Conservation (phyloP, 352 stramenopile species). For the Phytophthora fragariae region DNA sequence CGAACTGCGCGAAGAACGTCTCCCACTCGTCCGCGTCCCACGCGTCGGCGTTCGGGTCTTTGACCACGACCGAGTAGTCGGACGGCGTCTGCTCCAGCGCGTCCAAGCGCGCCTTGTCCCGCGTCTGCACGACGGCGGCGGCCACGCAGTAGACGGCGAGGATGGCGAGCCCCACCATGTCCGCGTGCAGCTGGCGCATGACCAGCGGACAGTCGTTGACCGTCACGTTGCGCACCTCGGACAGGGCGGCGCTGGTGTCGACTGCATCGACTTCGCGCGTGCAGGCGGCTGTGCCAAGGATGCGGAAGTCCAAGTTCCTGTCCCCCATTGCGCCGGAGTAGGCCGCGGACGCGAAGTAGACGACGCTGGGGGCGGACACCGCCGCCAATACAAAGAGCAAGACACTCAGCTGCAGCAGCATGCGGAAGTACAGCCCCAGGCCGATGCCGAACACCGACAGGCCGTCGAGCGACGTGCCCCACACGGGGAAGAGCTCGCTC, state of each 20-base stretch:
- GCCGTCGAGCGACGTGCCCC: constrained; percentile 60
- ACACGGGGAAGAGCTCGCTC: constrained; percentile 73
- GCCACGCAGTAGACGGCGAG: constrained; percentile 59
- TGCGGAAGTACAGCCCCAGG: constrained; percentile 83
- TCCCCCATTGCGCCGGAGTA: constrained; percentile 61
- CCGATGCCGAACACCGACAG: constrained; percentile 80
- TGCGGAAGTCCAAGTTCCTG: constrained; percentile 52
- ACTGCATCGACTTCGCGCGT: constrained; percentile 43
- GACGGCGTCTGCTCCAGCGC: constrained; percentile 69
- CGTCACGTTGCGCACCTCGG: constrained; percentile 18
- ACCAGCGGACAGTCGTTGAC: constrained; percentile 66
- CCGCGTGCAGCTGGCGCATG: constrained; percentile 60
- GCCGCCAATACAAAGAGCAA: constrained; percentile 66
- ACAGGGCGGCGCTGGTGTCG: constrained; percentile 20
- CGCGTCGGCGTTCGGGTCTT: constrained; percentile 73
- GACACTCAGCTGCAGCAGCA: constrained; percentile 61
- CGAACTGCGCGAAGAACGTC: constrained; percentile 75
- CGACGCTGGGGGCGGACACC: constrained; percentile 64
- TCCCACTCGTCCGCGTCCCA: constrained; percentile 76
- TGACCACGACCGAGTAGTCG: constrained; percentile 78
- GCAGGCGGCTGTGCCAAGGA: constrained; percentile 67
- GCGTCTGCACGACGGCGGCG: constrained; percentile 49
- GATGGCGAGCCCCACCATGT: constrained; percentile 61
- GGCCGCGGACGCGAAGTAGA: constrained; percentile 69
- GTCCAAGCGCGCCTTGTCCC: constrained; percentile 56